Percentiles rank a stretch among this genome's conserved stretches.
phyloP scores from a whole-genome alignment of 2,329 filamentous ascomycete species.

The Fusarium gaditjirri region DNA sequence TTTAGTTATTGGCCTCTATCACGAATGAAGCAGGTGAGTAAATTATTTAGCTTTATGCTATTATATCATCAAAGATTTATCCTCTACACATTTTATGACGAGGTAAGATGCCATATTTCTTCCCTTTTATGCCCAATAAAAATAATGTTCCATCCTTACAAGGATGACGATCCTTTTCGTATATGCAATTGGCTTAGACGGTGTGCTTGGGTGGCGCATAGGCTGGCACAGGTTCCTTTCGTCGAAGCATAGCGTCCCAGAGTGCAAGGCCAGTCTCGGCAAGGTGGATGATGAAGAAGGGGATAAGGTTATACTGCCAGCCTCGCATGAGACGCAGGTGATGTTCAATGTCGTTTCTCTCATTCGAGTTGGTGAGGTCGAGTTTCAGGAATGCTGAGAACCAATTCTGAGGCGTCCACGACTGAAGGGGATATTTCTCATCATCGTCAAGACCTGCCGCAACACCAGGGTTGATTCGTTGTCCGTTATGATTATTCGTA shows the following conservation, averaged over 20 bases:
- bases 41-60: background rate
- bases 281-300: conserved; percentile 44
- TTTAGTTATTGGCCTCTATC: background rate
- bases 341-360: conserved; percentile 32
- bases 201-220: conserved; percentile 6
- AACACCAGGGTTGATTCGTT: conserved; percentile 28
- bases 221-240: background rate
- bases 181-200: background rate
- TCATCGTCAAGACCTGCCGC: conserved; percentile 20
- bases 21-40: background rate
- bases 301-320: conserved; percentile 47
- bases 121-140: background rate
- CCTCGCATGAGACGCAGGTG: conserved; percentile 43
- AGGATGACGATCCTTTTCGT: background rate
- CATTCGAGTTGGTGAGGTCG: conserved; percentile 24
- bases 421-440: conserved; percentile 35
- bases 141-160: background rate
- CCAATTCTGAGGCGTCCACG: conserved; percentile 46
- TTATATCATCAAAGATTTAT: background rate
- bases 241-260: conserved; percentile 32
- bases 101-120: background rate
- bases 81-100: background rate
- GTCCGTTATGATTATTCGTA: conserved; percentile 42
- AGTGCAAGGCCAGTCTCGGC: conserved; percentile 39
- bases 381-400: conserved; percentile 41